These are phyloP conservation scores for Solanum ahanhuiri DNA, from an alignment of 257 asterid genomes.

Conservation along the genomic window DNA sequence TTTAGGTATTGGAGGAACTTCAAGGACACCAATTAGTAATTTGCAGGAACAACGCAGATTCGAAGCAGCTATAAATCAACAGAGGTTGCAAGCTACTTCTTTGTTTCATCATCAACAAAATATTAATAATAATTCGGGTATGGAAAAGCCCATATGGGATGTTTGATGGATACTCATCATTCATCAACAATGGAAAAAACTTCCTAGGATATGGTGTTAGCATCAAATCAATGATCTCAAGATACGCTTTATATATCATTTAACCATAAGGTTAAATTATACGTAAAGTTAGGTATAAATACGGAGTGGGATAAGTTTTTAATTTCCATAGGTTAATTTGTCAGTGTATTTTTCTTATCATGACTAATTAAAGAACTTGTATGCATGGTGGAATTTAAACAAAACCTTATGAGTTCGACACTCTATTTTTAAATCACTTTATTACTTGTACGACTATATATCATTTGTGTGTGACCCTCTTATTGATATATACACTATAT, in stretches of 20 bases:
- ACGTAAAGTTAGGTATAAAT: not conserved
- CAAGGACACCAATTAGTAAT: constrained; percentile 23
- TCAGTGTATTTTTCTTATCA: not conserved
- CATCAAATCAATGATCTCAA: not conserved
- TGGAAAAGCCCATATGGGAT: constrained; percentile 42
- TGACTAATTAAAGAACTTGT: not conserved
- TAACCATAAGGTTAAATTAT: not conserved
- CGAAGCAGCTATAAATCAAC: constrained; percentile 34
- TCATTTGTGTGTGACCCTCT: too few relatives aligned
- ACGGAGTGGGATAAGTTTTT: not conserved
- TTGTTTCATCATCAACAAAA: constrained; percentile 29
- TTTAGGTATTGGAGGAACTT: constrained; percentile 62
- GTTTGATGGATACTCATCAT: constrained; percentile 1
- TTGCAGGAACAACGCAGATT: constrained; percentile 27
- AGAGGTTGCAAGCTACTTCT: constrained; percentile 31
- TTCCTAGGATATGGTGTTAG: not conserved
- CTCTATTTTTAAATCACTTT: not conserved
- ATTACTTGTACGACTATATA: not conserved
- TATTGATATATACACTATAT: too few relatives aligned
- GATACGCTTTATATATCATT: not conserved
- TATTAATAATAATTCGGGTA: constrained; percentile 24
- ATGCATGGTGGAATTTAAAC: not conserved
- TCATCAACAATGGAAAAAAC: not conserved
- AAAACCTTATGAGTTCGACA: not conserved
- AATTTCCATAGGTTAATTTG: not conserved